These are phyloP conservation scores for Pascua sp. DNA, from an alignment of 1,284 basidiomycete species.

Conservation along the genomic window DNA sequence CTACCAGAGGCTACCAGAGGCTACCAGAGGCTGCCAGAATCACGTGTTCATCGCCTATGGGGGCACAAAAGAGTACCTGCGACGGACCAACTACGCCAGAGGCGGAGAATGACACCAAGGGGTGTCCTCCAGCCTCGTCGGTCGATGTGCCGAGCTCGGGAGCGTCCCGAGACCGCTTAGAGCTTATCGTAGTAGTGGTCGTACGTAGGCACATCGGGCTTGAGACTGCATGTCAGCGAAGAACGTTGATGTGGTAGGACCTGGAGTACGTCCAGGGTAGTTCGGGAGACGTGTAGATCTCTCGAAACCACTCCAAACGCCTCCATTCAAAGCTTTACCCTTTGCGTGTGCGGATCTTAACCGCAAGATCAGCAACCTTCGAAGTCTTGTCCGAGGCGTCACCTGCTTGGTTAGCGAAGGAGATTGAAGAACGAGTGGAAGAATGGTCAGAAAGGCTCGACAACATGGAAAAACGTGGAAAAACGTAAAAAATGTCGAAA, in stretches of 20 bases:
- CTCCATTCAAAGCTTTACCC: conserved; percentile 3
- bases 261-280: conserved; percentile 50
- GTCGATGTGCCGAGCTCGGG: not conserved
- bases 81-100: too few species aligned
- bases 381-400: conserved; percentile 55
- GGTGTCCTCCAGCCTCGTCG: not conserved
- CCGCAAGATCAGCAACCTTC: conserved; percentile 84
- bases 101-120: not conserved
- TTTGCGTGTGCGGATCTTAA: conserved; percentile 65
- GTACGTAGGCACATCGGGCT: conserved; percentile 76
- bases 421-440: not conserved
- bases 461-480: not conserved
- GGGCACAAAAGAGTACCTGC: too few species aligned
- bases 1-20: not conserved
- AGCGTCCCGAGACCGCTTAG: conserved; percentile 27
- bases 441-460: not conserved
- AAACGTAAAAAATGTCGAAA: not conserved
- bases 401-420: conserved; percentile 50
- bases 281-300: not conserved
- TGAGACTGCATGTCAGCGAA: conserved; percentile 46
- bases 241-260: not conserved
- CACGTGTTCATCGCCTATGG: too few species aligned
- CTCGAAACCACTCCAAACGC: too few species aligned
- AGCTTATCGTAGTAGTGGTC: conserved; percentile 90
- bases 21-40: not conserved